Conservation (phyloP, 2,329 filamentous ascomycete genomes). For the Alternaria triticimaculans region DNA sequence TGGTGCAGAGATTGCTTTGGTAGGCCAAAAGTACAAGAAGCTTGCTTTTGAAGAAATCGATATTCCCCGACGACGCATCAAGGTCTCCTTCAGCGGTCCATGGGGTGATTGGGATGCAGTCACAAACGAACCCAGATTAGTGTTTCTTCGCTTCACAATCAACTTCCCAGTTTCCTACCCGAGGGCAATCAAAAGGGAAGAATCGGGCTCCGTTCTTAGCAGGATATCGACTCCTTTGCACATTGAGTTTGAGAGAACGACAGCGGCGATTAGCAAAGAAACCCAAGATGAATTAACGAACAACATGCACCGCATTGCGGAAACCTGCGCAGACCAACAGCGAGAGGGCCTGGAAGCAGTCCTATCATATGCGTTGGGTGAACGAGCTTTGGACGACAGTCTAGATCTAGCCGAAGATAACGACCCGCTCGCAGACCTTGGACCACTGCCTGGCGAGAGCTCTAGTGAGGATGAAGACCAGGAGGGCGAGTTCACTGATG, state of each 20-base stretch:
- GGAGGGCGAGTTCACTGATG: constrained; percentile 58
- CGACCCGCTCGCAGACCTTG: constrained; percentile 56
- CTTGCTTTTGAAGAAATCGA: constrained; percentile 66
- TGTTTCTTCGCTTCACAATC: constrained; percentile 65
- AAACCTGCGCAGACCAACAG: constrained; percentile 60
- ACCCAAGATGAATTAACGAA: constrained; percentile 56
- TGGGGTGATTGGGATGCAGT: constrained; percentile 57
- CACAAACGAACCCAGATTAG: constrained; percentile 47
- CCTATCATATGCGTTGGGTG: constrained; percentile 67
- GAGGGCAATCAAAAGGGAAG: constrained; percentile 51
- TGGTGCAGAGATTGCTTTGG: constrained; percentile 67
- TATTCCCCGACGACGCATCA: constrained; percentile 59
- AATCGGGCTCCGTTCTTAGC: constrained; percentile 30
- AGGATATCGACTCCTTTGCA: constrained; percentile 53
- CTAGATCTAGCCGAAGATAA: constrained; percentile 57
- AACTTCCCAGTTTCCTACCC: constrained; percentile 66
- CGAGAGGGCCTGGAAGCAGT: constrained; percentile 66
- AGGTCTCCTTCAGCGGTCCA: constrained; percentile 65
- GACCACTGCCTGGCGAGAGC: constrained; percentile 65
- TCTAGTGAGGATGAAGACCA: constrained; percentile 83
- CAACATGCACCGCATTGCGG: constrained; percentile 62
- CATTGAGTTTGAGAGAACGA: constrained; percentile 64
- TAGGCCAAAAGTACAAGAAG: constrained; percentile 66
- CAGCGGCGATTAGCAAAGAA: constrained; percentile 59
- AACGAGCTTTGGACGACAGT: constrained; percentile 65